Base-by-base conservation (phyloP, 352 stramenopile species). In the Phytophthora meadii region DNA sequence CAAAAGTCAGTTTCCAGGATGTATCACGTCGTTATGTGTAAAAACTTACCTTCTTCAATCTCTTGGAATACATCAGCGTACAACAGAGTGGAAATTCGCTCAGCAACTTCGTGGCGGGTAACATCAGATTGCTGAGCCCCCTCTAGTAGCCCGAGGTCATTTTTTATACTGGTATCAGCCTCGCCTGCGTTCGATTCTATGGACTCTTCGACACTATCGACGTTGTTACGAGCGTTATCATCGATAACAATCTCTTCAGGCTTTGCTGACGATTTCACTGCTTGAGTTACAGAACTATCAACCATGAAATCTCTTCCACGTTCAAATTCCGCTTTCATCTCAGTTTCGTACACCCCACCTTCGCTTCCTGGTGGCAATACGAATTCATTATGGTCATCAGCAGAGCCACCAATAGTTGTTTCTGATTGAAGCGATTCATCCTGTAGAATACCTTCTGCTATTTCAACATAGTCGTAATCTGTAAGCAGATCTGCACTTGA, bases 41-140 rank as follows among this genome's bases (percentile, higher is more conserved):
- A 22, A 30, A 42, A 39, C 59, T 10, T 70, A 79, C 74, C 66
- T 19, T 56, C 30, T 19, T 60, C 47, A 0, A 76, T 14, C 1
- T 50, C 22, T 46, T 68, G 34, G 5, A 75, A 50, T 27, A 83
- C 34, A 17, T 71, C 54, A 9, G 42, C 27, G 8, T 70, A 72
- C 5, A 83, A 14, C 24, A 74, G 27, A 12, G 59, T 46, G 37
- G 65, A n/a, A 27, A 78, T 54, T 40, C 57, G 61, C 39, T 71
- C 56, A 15, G 24, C 30, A 25, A 54, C 6, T 47, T 61, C 50
- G 0, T 59, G 11, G 58, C 6, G 51, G 17, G 27, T 11, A 41
- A 11, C 42, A 39, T 41, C 5, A n/a, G 19, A 11, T 42, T 1
- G 22, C n/a, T 40, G 37, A 39, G 9, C 22, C 25, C 63, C 50